Percentiles rank a stretch among this genome's conserved stretches.
Conservation (phyloP, 148 eudicot species). For the Rhododendron williamsianum region DNA sequence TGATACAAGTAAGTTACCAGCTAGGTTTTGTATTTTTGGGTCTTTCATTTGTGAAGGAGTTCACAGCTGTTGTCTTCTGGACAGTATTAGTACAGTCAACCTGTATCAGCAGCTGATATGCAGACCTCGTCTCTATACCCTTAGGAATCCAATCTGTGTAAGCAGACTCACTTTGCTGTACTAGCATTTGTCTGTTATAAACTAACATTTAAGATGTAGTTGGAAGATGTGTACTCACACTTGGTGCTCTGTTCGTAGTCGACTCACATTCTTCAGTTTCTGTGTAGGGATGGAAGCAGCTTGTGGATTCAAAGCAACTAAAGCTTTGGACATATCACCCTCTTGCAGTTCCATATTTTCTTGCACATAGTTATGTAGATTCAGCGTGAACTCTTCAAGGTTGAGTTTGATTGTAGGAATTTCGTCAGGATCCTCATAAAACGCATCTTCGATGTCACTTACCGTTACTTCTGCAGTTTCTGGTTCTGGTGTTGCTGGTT, state of each 20-base stretch:
- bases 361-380: conserved; percentile 32
- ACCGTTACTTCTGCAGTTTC: conserved; percentile 25
- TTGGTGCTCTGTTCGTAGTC: conserved; percentile 56
- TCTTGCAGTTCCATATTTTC: conserved; percentile 35
- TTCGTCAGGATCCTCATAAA: conserved; percentile 49
- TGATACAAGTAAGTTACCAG: neutral
- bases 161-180: neutral
- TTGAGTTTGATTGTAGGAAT: conserved; percentile 47
- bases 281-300: conserved; percentile 46
- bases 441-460: conserved; percentile 50
- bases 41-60: neutral
- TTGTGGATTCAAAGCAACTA: conserved; percentile 41
- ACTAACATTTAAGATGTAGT: neutral
- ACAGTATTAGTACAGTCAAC: neutral
- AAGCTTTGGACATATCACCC: conserved; percentile 43
- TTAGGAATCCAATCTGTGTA: neutral
- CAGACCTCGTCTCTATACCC: neutral
- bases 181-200: neutral
- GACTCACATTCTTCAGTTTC: conserved; percentile 45
- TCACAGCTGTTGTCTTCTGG: neutral
- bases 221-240: conserved; percentile 38
- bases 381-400: conserved; percentile 37
- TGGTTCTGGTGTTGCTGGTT: conserved; percentile 47
- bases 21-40: neutral
- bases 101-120: neutral